A percentile compares a stretch with the other conserved stretches of the same genome.
These are phyloP conservation scores for Pythium aquatile DNA, from an alignment of 352 stramenopile genomes.

Conservation along the genomic window DNA sequence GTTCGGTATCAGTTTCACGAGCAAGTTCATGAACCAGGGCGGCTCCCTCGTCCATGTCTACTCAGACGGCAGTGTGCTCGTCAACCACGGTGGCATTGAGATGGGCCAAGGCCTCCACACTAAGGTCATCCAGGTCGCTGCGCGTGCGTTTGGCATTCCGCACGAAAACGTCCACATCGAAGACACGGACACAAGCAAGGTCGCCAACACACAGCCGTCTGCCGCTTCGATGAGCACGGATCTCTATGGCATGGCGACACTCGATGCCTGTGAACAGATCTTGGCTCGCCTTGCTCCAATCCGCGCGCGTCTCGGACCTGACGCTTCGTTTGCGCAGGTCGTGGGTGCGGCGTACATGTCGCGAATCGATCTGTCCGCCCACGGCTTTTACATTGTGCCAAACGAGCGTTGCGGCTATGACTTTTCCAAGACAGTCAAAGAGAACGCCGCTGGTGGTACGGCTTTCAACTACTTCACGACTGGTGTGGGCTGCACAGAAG, in stretches of 20 bases:
- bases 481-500: slow-evolving; percentile 89
- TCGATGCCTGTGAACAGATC: slow-evolving; percentile 96
- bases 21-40: slow-evolving; percentile 97
- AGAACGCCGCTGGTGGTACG: slow-evolving; percentile 89
- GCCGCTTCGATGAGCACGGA: slow-evolving; percentile 96
- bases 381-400: slow-evolving; percentile 95
- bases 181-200: slow-evolving; percentile 94
- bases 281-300: slow-evolving; percentile 87
- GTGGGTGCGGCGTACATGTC: slow-evolving; percentile 90
- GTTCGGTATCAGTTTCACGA: slow-evolving; percentile 97
- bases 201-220: slow-evolving; percentile 93
- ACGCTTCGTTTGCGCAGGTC: slow-evolving; percentile 83
- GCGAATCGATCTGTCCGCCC: slow-evolving; percentile 92
- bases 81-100: slow-evolving; percentile 96
- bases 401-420: slow-evolving; percentile 93
- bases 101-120: slow-evolving; percentile 98
- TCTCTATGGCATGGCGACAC: slow-evolving; percentile 96
- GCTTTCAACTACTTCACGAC: slow-evolving; percentile 98
- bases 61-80: slow-evolving; percentile 93
- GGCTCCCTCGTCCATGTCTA: slow-evolving; percentile 96
- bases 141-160: slow-evolving; percentile 91
- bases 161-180: slow-evolving; percentile 93
- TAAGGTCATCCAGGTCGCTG: slow-evolving; percentile 91
- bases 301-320: slow-evolving; percentile 57
- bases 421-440: slow-evolving; percentile 80